These are phyloP conservation scores for Suillus occidentalis DNA, from an alignment of 768 basidiomycete species.

Conservation along the genomic window DNA sequence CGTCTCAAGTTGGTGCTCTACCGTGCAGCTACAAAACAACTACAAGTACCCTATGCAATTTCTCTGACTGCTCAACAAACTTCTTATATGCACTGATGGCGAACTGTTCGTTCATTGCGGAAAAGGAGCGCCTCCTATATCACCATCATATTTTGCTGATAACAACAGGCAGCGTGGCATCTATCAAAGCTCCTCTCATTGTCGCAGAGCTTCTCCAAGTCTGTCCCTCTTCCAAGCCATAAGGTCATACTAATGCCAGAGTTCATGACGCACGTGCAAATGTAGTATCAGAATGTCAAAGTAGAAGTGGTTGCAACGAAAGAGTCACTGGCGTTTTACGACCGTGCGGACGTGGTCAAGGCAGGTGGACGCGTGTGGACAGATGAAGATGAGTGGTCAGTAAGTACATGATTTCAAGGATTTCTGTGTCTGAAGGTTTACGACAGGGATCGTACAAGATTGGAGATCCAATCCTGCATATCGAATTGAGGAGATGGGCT, in stretches of 20 bases:
- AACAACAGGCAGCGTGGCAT: constrained; percentile 93
- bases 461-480: constrained; percentile 93
- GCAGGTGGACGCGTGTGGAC: constrained; percentile 74
- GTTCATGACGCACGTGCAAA: background rate
- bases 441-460: constrained; percentile 68
- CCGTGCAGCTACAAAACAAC: too few relatives aligned
- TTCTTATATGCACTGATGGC: background rate
- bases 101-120: constrained; percentile 23
- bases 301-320: constrained; percentile 86
- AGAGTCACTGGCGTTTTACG: constrained; percentile 75
- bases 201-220: constrained; percentile 71
- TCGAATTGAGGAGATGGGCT: constrained; percentile 92
- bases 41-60: background rate
- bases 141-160: constrained; percentile 73
- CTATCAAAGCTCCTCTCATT: constrained; percentile 90
- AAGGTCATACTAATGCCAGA: background rate
- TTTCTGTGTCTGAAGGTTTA: background rate
- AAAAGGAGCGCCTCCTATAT: constrained; percentile 23
- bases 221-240: background rate
- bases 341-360: constrained; percentile 47
- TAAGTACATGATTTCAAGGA: constrained; percentile 39
- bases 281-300: constrained; percentile 69
- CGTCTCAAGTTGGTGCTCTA: too few relatives aligned
- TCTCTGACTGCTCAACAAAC: background rate
- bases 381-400: constrained; percentile 92